phyloP scores from a whole-genome alignment of 305 asterid species.

The Ilex paraguariensis region DNA sequence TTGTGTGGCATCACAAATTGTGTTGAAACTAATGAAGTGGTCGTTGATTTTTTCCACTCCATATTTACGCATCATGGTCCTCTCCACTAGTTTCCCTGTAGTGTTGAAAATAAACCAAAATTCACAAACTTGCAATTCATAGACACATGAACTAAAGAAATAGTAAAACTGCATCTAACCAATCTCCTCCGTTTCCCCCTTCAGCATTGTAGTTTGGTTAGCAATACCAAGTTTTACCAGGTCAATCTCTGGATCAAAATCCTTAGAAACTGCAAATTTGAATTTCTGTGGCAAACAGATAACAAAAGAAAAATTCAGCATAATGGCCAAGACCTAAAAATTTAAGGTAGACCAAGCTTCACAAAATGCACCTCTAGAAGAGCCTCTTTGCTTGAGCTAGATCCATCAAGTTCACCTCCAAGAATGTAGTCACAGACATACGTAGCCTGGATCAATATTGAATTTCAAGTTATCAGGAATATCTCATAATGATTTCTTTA shows the following conservation, averaged over 20 bases:
- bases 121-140: constrained; percentile 4
- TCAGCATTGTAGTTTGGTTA: constrained; percentile 96
- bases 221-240: constrained; percentile 90
- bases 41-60: constrained; percentile 78
- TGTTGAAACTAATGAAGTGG: constrained; percentile 94
- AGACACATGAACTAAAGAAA: constrained; percentile 12
- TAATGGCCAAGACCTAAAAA: constrained; percentile 1
- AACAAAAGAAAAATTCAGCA: constrained; percentile 15
- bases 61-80: constrained; percentile 76
- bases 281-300: constrained; percentile 59
- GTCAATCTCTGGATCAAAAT: constrained; percentile 92
- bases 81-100: constrained; percentile 64
- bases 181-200: constrained; percentile 98
- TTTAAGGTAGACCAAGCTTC: background rate
- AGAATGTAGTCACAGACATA: constrained; percentile 65
- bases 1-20: constrained; percentile 88
- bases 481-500: too few relatives aligned
- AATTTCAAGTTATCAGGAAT: background rate
- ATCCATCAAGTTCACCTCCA: constrained; percentile 92
- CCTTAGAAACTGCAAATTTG: constrained; percentile 71
- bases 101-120: constrained; percentile 11
- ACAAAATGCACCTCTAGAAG: constrained; percentile 65
- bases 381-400: constrained; percentile 95
- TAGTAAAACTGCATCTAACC: constrained; percentile 48
- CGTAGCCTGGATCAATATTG: constrained; percentile 28